Evolutionary conservation across 495 filamentous ascomycete species (phyloP).

Genomic region (Penicillium samsonianum): DNA sequence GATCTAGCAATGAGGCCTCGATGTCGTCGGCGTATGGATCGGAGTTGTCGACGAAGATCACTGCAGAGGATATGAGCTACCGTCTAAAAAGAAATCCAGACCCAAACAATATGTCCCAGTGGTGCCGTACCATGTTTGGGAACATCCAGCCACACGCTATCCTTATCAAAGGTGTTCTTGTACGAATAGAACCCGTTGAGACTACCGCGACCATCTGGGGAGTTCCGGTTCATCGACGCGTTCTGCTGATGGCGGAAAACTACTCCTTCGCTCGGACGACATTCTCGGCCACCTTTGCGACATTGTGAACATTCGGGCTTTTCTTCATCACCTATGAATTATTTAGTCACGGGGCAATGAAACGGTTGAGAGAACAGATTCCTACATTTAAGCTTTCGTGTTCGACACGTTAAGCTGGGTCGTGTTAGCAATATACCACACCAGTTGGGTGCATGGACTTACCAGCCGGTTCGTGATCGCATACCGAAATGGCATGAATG

Average conservation of each 20-base stretch:
- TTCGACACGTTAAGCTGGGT: constrained; percentile 60
- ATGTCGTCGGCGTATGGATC: constrained; percentile 62
- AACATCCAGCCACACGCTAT: constrained; percentile 64
- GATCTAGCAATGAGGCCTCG: constrained; percentile 39
- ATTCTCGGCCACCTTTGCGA: constrained; percentile 60
- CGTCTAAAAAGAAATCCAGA: neutral
- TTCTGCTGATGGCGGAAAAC: constrained; percentile 73
- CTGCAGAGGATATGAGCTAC: constrained; percentile 31
- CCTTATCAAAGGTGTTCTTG: constrained; percentile 64
- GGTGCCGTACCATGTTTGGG: constrained; percentile 52
- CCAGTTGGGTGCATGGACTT: neutral
- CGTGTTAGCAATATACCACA: constrained; percentile 1
- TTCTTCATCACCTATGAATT: constrained; percentile 50
- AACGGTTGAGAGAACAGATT: constrained; percentile 1
- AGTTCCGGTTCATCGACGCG: constrained; percentile 64
- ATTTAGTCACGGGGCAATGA: constrained; percentile 15
- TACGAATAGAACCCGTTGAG: constrained; percentile 70
- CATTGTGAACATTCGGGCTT: constrained; percentile 61
- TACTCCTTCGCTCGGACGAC: constrained; percentile 62
- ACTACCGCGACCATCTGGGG: constrained; percentile 43
- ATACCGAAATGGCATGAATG: constrained; percentile 40
- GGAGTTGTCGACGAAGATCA: constrained; percentile 65
- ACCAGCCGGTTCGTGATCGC: constrained; percentile 45
- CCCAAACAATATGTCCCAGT: neutral
- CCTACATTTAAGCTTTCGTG: constrained; percentile 63